Percentiles rank a stretch among this genome's conserved stretches.
phyloP scores from a whole-genome alignment of 2,329 filamentous ascomycete genomes.

The Botrytis cinerea region DNA sequence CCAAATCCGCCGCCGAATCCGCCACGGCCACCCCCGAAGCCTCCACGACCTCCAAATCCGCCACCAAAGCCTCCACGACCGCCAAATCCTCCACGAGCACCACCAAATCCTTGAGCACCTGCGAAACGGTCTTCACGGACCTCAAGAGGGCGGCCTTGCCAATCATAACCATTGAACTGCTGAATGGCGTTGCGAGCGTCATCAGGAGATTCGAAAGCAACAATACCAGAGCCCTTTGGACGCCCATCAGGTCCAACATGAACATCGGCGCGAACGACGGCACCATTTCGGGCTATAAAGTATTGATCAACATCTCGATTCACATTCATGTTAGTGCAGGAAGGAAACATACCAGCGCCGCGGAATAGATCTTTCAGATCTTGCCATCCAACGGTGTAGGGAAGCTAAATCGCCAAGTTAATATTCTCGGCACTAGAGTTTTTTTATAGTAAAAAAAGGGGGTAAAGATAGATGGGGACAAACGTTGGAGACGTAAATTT shows the following conservation, averaged over 20 bases:
- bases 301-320: constrained; percentile 32
- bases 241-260: constrained; percentile 88
- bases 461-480: constrained; percentile 54
- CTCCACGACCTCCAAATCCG: constrained; percentile 58
- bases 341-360: constrained; percentile 77
- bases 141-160: constrained; percentile 91
- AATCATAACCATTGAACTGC: constrained; percentile 98
- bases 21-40: constrained; percentile 60
- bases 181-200: constrained; percentile 95
- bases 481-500: constrained; percentile 98
- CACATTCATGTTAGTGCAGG: constrained; percentile 36
- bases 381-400: constrained; percentile 97
- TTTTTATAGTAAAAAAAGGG: constrained; percentile 28
- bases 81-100: constrained; percentile 49
- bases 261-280: constrained; percentile 92
- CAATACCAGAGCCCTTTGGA: constrained; percentile 95
- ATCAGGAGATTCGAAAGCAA: constrained; percentile 92
- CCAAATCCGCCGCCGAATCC: constrained; percentile 53
- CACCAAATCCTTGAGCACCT: constrained; percentile 52
- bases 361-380: constrained; percentile 98
- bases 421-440: constrained; percentile 40
- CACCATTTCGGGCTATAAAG: constrained; percentile 61
- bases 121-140: constrained; percentile 97
- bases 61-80: constrained; percentile 50
- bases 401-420: constrained; percentile 66